Conservation (phyloP, 1,284 basidiomycete genomes). For the Hemileia vastatrix region DNA sequence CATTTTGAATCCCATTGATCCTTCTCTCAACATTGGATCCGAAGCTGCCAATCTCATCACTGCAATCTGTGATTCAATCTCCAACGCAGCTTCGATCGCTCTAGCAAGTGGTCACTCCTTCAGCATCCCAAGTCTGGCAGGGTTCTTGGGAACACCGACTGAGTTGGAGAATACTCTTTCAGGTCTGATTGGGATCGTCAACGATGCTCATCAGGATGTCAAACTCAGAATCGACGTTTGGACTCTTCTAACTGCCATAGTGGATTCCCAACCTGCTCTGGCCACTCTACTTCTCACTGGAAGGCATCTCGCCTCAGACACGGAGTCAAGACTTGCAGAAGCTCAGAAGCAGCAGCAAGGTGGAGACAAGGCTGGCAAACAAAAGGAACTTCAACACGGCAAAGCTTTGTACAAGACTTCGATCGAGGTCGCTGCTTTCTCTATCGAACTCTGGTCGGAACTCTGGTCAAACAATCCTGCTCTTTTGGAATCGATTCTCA, state of each 20-base stretch:
- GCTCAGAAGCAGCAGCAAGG: constrained; percentile 8
- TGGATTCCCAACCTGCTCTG: constrained; percentile 36
- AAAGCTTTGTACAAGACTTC: constrained; percentile 26
- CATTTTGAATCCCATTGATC: constrained; percentile 28
- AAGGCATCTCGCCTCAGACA: constrained; percentile 28
- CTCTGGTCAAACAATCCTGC: constrained; percentile 26
- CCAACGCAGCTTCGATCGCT: constrained; percentile 15
- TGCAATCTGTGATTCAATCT: constrained; percentile 28
- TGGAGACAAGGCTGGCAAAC: constrained; percentile 3
- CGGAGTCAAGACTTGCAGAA: constrained; percentile 23
- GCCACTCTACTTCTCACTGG: constrained; percentile 40
- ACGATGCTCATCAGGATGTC: constrained; percentile 27
- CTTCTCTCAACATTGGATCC: constrained; percentile 25
- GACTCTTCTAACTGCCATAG: constrained; percentile 35
- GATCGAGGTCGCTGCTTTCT: constrained; percentile 30
- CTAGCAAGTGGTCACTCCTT: neutral
- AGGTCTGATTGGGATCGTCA: constrained; percentile 28
- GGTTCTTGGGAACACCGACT: constrained; percentile 33
- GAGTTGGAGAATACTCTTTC: constrained; percentile 32
- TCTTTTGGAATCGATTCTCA: constrained; percentile 33
- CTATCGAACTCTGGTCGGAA: constrained; percentile 19
- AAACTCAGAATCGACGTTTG: constrained; percentile 30
- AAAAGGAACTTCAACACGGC: neutral
- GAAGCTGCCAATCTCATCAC: constrained; percentile 33
- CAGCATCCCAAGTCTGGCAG: constrained; percentile 25